Percentiles rank a stretch among this genome's conserved stretches.
These are phyloP conservation scores for Fraxinus angustifolia DNA, from an alignment of 305 asterid genomes.

Conservation along the genomic window DNA sequence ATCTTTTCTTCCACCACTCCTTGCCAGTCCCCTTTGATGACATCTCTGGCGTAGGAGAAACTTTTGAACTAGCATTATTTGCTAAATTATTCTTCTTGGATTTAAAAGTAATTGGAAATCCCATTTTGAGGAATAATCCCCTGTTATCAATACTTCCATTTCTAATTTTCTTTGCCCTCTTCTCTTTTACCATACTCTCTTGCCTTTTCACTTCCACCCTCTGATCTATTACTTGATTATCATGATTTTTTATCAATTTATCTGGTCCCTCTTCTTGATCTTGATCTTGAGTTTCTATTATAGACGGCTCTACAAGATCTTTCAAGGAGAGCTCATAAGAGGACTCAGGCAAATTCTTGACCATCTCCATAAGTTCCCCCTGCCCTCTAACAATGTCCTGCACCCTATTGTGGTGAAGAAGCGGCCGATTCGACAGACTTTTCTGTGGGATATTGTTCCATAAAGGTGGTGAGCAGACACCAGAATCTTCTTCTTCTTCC, in stretches of 20 bases:
- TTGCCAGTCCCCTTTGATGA: conserved; percentile 33
- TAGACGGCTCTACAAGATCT: conserved; percentile 41
- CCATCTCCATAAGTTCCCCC: conserved; percentile 60
- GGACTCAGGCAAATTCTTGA: conserved; percentile 49
- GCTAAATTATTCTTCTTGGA: conserved; percentile 27
- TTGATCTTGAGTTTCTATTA: background rate
- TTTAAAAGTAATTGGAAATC: conserved; percentile 41
- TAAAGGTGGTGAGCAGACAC: conserved; percentile 65
- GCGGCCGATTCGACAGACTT: conserved; percentile 26
- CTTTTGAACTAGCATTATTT: conserved; percentile 29
- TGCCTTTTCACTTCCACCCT: conserved; percentile 28
- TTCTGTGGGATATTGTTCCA: conserved; percentile 51
- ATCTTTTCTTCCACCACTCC: conserved; percentile 86
- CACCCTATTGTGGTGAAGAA: conserved; percentile 31
- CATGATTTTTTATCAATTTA: background rate
- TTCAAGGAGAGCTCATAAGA: conserved; percentile 51
- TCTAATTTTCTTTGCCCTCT: conserved; percentile 23
- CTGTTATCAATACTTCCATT: conserved; percentile 33
- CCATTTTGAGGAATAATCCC: conserved; percentile 55
- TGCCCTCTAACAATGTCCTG: conserved; percentile 50
- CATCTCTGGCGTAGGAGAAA: conserved; percentile 50
- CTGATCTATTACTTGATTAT: conserved; percentile 10
- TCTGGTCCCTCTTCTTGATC: background rate
- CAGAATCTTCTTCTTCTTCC: conserved; percentile 47
- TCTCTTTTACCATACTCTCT: conserved; percentile 27